A percentile compares a stretch with the other conserved stretches of the same genome.
These are phyloP conservation scores for Amanita fuliginea DNA, from an alignment of 768 basidiomycete genomes.

Conservation along the genomic window DNA sequence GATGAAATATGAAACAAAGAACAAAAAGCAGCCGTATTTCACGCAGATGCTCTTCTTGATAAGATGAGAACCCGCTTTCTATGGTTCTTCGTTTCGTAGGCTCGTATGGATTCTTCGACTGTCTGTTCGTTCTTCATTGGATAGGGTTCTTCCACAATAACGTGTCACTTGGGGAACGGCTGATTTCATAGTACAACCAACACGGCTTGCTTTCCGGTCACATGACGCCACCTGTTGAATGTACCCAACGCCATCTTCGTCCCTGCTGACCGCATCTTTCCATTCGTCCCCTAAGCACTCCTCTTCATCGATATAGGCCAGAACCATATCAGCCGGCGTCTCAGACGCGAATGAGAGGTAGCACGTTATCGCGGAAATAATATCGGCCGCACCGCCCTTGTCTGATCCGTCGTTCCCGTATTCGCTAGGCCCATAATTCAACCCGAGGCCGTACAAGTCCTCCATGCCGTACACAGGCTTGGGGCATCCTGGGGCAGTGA, in stretches of 20 bases:
- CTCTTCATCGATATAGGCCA: slow-evolving; percentile 14
- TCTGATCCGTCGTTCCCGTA: background rate
- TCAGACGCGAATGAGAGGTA: slow-evolving; percentile 17
- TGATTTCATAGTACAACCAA: no score
- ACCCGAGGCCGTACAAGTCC: background rate
- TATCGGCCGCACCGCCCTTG: slow-evolving; percentile 11
- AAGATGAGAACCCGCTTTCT: background rate
- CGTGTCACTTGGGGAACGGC: background rate
- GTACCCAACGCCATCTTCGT: slow-evolving; percentile 9
- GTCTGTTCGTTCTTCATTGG: background rate
- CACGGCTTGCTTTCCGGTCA: no score
- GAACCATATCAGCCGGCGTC: slow-evolving; percentile 10
- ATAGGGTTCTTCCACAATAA: background rate
- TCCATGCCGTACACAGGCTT: background rate
- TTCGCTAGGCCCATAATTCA: background rate
- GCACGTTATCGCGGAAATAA: slow-evolving; percentile 15
- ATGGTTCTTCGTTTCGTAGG: slow-evolving; percentile 2
- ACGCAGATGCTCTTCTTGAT: background rate
- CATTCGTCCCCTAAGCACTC: slow-evolving; percentile 12
- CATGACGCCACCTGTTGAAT: slow-evolving; percentile 11
- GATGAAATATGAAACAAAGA: background rate
- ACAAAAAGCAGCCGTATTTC: background rate
- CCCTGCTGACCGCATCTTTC: slow-evolving; percentile 12
- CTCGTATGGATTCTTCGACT: background rate
- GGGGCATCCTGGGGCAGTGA: slow-evolving; percentile 12